A percentile compares a stretch with the other conserved stretches of the same genome.
phyloP scores from a whole-genome alignment of 176 grass and related monocot species.

The Raddia guianensis region DNA sequence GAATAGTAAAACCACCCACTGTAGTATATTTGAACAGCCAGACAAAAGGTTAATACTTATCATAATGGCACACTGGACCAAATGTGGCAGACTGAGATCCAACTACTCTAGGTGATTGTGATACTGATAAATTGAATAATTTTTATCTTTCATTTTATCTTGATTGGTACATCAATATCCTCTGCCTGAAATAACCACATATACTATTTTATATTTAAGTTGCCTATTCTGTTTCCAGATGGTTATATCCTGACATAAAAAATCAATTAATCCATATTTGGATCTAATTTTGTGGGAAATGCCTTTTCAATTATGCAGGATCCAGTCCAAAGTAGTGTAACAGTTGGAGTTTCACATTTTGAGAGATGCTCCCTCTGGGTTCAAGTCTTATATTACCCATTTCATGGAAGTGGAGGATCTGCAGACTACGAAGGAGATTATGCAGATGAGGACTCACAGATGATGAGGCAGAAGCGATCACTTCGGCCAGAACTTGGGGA shows the following conservation, averaged over 20 bases:
- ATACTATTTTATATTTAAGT: neutral
- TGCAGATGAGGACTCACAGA: conserved; percentile 92
- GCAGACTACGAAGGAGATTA: conserved; percentile 92
- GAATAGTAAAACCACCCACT: neutral
- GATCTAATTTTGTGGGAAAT: conserved; percentile 1
- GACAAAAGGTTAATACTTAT: conserved; percentile 20
- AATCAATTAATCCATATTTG: conserved; percentile 7
- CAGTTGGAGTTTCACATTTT: conserved; percentile 97
- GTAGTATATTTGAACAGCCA: conserved; percentile 21
- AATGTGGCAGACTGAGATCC: conserved; percentile 3
- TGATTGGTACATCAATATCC: neutral
- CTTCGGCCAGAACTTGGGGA: conserved; percentile 82
- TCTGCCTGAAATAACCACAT: neutral
- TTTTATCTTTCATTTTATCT: neutral
- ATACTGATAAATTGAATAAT: conserved; percentile 4
- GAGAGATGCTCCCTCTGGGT: conserved; percentile 97
- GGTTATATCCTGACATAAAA: neutral
- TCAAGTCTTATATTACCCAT: conserved; percentile 96
- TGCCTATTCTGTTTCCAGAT: conserved; percentile 27
- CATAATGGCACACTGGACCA: neutral
- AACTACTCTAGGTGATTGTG: neutral
- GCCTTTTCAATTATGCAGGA: conserved; percentile 56
- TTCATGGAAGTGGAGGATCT: conserved; percentile 66
- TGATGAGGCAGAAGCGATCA: conserved; percentile 69
- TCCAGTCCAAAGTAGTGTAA: conserved; percentile 93